Evolutionary conservation across 495 filamentous ascomycete species (phyloP).

Genomic region (Penicillium lividum): DNA sequence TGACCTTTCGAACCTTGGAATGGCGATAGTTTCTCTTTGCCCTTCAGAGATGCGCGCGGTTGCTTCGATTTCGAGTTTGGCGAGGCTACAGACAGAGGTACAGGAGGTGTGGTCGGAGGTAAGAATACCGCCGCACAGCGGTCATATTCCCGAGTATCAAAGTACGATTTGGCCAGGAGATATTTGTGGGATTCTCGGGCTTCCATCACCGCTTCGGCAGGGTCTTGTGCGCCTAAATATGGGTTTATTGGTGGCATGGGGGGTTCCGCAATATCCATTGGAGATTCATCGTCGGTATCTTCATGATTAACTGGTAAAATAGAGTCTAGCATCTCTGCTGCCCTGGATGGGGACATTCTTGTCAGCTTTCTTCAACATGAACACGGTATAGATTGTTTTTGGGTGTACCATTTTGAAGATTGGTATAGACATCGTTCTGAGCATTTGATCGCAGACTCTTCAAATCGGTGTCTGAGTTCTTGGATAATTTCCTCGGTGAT

Average conservation of each 20-base stretch:
- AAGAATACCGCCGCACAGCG: slow-evolving; percentile 91
- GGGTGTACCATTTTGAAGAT: slow-evolving; percentile 86
- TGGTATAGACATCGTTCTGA: slow-evolving; percentile 96
- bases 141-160: slow-evolving; percentile 94
- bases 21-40: slow-evolving; percentile 54
- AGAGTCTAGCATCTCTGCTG: slow-evolving; percentile 88
- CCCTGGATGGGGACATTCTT: slow-evolving; percentile 55
- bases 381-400: not conserved
- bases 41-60: slow-evolving; percentile 47
- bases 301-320: slow-evolving; percentile 55
- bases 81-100: slow-evolving; percentile 54
- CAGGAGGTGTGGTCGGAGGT: slow-evolving; percentile 66
- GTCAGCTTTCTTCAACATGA: slow-evolving; percentile 3
- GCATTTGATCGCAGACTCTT: slow-evolving; percentile 84
- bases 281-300: slow-evolving; percentile 60
- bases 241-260: slow-evolving; percentile 40
- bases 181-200: slow-evolving; percentile 77
- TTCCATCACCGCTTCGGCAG: slow-evolving; percentile 74
- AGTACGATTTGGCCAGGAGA: slow-evolving; percentile 90
- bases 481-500: slow-evolving; percentile 43
- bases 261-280: slow-evolving; percentile 52
- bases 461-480: slow-evolving; percentile 64
- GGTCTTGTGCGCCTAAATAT: slow-evolving; percentile 52
- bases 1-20: slow-evolving; percentile 29
- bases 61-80: slow-evolving; percentile 43